Evolutionary conservation across 1,284 basidiomycete genomes (phyloP), one percentile per base, ranked within the genome.

Genomic region (Lentinula novae-zelandiae): DNA sequence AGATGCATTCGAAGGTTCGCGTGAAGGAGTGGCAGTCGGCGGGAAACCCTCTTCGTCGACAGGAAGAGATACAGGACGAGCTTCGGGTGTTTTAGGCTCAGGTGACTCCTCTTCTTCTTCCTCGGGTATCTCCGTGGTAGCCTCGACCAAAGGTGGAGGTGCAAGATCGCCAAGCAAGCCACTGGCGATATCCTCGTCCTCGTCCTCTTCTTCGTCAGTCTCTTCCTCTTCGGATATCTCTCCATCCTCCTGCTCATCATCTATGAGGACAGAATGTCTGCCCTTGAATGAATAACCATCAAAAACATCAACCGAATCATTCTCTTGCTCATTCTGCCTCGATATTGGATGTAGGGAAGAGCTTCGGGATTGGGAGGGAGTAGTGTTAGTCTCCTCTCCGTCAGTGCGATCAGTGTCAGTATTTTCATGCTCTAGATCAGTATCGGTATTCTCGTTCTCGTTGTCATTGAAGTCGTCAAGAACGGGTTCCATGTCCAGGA

Each of bases 401-500:
- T 91, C 90, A 1, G 82, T 89, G 48, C 82, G 81, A 64, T 90
- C 89, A 17, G 81, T 79, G 65, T 90, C 88, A 0, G 88, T 89
- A 22, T 78, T 73, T 54, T 76, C 77, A 36, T 75, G 77, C 63
- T 85, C 84, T 64, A 79, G 84, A 69, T 90, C 88, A 44, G 84
- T 85, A 69, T 90, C 88, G n/a, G 79, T 83, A 27, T 60, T 44
- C n/a, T 27, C 73, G 50, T 83, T 83, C 39, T 78, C 73, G 44
- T 83, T 83, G 40, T 81, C 76, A 40, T 84, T 82, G 66, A 81
- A 85, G 67, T 89, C 91, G 65, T 92, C 89, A 65, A 93, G 84
- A 60, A 91, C 87, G 42, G 93, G 93, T 66, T 92, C 89, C 90
- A 97, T 96, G 70, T 94, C 93, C 60, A 98, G 82, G 84, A 97